These are phyloP conservation scores for Colletotrichum coccodes DNA, from an alignment of 2,329 filamentous ascomycete genomes.

Conservation along the genomic window DNA sequence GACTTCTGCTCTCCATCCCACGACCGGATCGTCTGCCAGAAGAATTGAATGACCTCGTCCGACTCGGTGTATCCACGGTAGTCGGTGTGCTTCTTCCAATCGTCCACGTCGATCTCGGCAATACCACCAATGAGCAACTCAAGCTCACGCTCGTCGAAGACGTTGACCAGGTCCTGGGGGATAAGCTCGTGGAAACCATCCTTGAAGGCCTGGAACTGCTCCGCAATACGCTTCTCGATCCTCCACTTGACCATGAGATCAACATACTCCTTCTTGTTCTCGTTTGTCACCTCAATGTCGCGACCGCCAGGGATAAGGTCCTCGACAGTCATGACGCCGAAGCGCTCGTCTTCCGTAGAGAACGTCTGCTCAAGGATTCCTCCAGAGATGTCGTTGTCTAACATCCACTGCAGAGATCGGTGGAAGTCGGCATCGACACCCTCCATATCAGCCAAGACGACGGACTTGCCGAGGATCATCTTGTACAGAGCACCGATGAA, in stretches of 20 bases:
- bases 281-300: conserved; percentile 95
- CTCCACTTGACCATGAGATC: conserved; percentile 99
- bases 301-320: conserved; percentile 91
- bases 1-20: conserved; percentile 99
- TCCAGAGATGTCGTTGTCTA: conserved; percentile 95
- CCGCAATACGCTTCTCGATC: conserved; percentile 97
- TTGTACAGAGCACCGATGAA: conserved; percentile 99
- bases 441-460: conserved; percentile 95
- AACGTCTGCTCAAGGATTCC: conserved; percentile 96
- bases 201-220: conserved; percentile 98
- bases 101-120: conserved; percentile 99
- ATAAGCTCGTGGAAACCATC: conserved; percentile 98
- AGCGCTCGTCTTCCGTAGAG: conserved; percentile 96
- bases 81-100: conserved; percentile 99
- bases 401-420: conserved; percentile 94
- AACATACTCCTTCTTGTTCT: conserved; percentile 99
- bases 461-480: conserved; percentile 96
- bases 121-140: conserved; percentile 98
- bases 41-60: conserved; percentile 97
- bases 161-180: conserved; percentile 94
- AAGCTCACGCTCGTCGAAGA: conserved; percentile 97
- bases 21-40: conserved; percentile 96
- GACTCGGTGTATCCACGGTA: conserved; percentile 98
- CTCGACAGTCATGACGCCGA: conserved; percentile 92
- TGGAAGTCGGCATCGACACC: conserved; percentile 99